Conservation (phyloP, 2,329 filamentous ascomycete species). For the Sporothrix protearum region DNA sequence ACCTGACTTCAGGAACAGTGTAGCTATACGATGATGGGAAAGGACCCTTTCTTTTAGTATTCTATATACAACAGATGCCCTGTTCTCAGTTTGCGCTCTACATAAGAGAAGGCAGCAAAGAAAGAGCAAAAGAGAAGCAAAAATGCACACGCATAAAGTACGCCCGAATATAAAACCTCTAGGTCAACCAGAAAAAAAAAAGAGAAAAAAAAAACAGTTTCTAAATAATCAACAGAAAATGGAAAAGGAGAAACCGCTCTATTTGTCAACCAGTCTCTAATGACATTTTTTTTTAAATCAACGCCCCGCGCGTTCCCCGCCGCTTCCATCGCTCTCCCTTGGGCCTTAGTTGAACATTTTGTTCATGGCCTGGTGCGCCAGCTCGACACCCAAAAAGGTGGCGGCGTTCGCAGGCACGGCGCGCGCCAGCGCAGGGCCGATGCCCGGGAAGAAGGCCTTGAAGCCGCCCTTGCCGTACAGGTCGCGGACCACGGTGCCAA, state of each 20-base stretch:
- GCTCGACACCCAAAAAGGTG: constrained; percentile 82
- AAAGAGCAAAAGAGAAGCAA: neutral
- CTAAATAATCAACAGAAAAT: neutral
- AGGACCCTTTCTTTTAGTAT: neutral
- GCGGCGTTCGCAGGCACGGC: constrained; percentile 96
- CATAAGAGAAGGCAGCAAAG: neutral
- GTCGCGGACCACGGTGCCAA: constrained; percentile 73
- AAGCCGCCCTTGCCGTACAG: constrained; percentile 80
- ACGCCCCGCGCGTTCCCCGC: no score
- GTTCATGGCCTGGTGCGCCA: constrained; percentile 79
- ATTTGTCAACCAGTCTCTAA: neutral
- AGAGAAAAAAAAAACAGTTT: neutral
- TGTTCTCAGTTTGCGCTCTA: neutral
- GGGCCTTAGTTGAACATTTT: constrained; percentile 58
- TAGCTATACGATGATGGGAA: neutral
- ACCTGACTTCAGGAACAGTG: neutral
- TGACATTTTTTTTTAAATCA: neutral
- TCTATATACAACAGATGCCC: constrained; percentile 13
- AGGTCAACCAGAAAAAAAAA: neutral
- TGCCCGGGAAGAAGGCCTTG: constrained; percentile 95
- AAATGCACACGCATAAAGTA: neutral
- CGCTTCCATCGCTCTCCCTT: neutral
- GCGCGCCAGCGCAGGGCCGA: constrained; percentile 85
- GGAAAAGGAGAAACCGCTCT: neutral
- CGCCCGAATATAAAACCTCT: neutral